Evolutionary conservation across 1,284 basidiomycete genomes (phyloP), one percentile per base, ranked within the genome.

Genomic region (Schizopora paradoxa): DNA sequence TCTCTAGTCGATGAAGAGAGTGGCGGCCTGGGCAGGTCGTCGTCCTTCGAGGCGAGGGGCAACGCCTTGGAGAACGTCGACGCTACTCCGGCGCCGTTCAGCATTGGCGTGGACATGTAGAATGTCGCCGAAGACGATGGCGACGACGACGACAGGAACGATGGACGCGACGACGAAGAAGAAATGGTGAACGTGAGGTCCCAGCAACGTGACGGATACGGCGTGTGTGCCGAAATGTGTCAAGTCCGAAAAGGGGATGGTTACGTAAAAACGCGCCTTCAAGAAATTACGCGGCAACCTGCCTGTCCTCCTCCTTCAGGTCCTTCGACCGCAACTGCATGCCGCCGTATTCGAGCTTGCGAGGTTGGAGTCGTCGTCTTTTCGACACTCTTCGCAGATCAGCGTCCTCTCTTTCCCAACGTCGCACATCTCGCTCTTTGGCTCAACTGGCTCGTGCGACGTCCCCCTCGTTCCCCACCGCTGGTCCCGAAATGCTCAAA

Each of bases 11-110:
- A n/a, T n/a, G n/a, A n/a, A 7, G 48, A 50, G 16, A 62, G 63
- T 8, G 66, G 70, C 13, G 59, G 55, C 8, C 63, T 61, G 19
- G 68, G 68, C 2, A 67, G 59, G 51, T 63, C 63, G 42, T 64
- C 61, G 55, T 64, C 61, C 51, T 54, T 58, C 40, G 48, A 50
- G 53, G 63, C 52, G 26, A 59, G 52, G 19, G 67, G 61, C 27
- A 66, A 53, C 36, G 63, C 58, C 54, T 66, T 66, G 43, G 29
- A 28, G 16, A 39, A 35, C 22, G 11, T 5, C 22, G 33, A 35
- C 18, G 33, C 18, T 19, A 23, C 32, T 25, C 32, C 32, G 26
- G 14, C 23, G 14, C 29, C 41, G 18, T 23, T 43, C 29, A 29
- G 16, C 41, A 43, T 43, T 7, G 31, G 18, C 18, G 19, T 29